phyloP scores from a whole-genome alignment of 768 basidiomycete species.

The Infundibulicybe gibba region DNA sequence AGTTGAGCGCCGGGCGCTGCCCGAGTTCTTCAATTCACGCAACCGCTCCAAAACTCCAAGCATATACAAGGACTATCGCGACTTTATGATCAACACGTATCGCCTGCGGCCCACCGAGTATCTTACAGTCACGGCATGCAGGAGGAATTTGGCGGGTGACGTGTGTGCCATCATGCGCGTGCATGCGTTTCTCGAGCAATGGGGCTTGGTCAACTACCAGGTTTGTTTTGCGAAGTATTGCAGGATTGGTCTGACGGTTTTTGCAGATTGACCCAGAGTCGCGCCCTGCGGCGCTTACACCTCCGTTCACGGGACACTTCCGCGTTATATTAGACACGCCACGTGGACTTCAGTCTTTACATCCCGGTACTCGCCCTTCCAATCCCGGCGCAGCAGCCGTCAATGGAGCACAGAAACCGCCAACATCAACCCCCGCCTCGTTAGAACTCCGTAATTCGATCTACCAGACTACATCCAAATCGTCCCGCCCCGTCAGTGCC shows the following conservation, averaged over 20 bases:
- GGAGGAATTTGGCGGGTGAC: slow-evolving; percentile 95
- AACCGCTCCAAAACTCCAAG: slow-evolving; percentile 94
- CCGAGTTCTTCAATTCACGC: slow-evolving; percentile 97
- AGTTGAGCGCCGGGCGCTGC: slow-evolving; percentile 87
- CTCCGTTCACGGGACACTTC: slow-evolving; percentile 99
- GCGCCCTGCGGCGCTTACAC: slow-evolving; percentile 88
- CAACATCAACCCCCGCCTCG: slow-evolving; percentile 52
- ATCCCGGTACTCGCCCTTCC: slow-evolving; percentile 68
- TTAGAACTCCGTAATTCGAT: slow-evolving; percentile 87
- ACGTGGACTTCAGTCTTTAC: slow-evolving; percentile 91
- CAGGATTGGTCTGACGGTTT: background rate
- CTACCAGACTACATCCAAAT: slow-evolving; percentile 84
- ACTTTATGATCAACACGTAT: slow-evolving; percentile 99
- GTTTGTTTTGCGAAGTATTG: slow-evolving; percentile 44
- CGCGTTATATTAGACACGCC: slow-evolving; percentile 96
- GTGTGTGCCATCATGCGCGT: slow-evolving; percentile 99
- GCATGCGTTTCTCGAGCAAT: slow-evolving; percentile 97
- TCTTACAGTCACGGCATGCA: slow-evolving; percentile 94
- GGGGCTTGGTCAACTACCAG: slow-evolving; percentile 99
- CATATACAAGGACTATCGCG: slow-evolving; percentile 98
- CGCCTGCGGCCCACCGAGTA: slow-evolving; percentile 92
- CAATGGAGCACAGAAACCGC: slow-evolving; percentile 45
- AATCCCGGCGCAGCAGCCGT: slow-evolving; percentile 37
- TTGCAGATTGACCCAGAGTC: slow-evolving; percentile 93
- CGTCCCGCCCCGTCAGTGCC: slow-evolving; percentile 66